Evolutionary conservation across 176 grass and related monocot species (phyloP), one percentile per base, ranked within the genome.

Genomic region (Triticum timopheevii): DNA sequence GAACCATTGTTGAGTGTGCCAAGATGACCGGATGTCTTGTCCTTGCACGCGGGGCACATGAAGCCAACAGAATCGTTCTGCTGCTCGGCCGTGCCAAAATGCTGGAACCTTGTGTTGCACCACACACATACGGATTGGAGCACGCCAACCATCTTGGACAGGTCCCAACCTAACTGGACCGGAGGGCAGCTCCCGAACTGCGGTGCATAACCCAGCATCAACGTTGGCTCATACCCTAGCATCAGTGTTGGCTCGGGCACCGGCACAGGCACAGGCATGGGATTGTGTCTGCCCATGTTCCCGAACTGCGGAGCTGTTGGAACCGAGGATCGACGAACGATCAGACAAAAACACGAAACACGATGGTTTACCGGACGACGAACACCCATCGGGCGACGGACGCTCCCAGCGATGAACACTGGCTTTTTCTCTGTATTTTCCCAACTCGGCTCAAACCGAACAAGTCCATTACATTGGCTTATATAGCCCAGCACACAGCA

Each of bases 11-110:
- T 86, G 84, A 86, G 84, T 67, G 88, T 91, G 24, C 90, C 80
- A 56, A 88, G 90, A 81, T 95, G 91, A 74, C 92, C 90, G 7
- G 94, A 87, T 38, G 94, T 93, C 61, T 89, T 96, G 7, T 89
- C 92, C 88, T 96, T 99, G 83, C 97, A 99, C 0, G 94, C 12
- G 15, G 94, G 94, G 8, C 97, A 96, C 52, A 99, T 99, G 76
- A 90, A 92, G 49, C 96, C 96, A 78, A 98, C 84, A 34, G 96
- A 87, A 52, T 92, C 96, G 24, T 86, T 72, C 77, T 90, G 88
- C 82, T 92, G 90, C 76, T 92, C 88, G 22, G 92, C 76, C 1
- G 82, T 65, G 39, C 87, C 89, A 28, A 87, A 88, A 76, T 94
- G 97, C 71, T 87, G 86, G 82, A 96, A 96, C 62, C 92, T 90